Evolutionary conservation across 1,284 basidiomycete genomes (phyloP).

Genomic region (Megacollybia platyphylla): DNA sequence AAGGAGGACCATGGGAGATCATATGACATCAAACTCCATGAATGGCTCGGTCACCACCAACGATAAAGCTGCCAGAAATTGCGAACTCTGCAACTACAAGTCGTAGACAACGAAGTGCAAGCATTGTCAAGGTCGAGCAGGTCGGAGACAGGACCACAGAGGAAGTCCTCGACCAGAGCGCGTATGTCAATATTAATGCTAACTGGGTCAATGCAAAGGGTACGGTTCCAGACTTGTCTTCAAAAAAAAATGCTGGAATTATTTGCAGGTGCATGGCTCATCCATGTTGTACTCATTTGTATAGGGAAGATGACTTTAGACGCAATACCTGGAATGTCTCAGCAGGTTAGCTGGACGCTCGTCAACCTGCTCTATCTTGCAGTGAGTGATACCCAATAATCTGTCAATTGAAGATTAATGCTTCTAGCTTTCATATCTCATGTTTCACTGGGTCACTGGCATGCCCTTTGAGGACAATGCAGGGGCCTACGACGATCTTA

Average conservation of each 20-base stretch:
- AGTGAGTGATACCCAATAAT: conserved; percentile 35
- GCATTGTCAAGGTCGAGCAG: conserved; percentile 82
- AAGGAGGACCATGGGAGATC: conserved; percentile 30
- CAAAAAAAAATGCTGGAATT: neutral
- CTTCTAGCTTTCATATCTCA: conserved; percentile 83
- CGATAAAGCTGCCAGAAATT: conserved; percentile 36
- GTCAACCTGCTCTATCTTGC: conserved; percentile 89
- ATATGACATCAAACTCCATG: conserved; percentile 16
- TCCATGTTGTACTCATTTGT: conserved; percentile 90
- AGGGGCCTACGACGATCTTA: conserved; percentile 95
- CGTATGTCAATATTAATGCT: conserved; percentile 86
- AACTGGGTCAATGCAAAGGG: conserved; percentile 99
- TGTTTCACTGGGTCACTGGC: conserved; percentile 98
- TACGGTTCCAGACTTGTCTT: conserved; percentile 21
- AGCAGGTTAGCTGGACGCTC: conserved; percentile 92
- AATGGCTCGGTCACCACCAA: conserved; percentile 22
- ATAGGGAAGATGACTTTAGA: conserved; percentile 89
- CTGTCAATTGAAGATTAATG: conserved; percentile 3
- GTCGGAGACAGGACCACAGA: conserved; percentile 71
- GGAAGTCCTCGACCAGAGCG: conserved; percentile 70
- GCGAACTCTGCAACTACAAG: conserved; percentile 24
- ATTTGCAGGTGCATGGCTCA: conserved; percentile 84
- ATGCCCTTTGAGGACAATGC: conserved; percentile 90
- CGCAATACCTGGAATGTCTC: conserved; percentile 87
- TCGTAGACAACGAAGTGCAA: conserved; percentile 60